These are phyloP conservation scores for Echinochloa phyllopogon DNA, from an alignment of 176 grass and related monocot genomes.

Conservation along the genomic window DNA sequence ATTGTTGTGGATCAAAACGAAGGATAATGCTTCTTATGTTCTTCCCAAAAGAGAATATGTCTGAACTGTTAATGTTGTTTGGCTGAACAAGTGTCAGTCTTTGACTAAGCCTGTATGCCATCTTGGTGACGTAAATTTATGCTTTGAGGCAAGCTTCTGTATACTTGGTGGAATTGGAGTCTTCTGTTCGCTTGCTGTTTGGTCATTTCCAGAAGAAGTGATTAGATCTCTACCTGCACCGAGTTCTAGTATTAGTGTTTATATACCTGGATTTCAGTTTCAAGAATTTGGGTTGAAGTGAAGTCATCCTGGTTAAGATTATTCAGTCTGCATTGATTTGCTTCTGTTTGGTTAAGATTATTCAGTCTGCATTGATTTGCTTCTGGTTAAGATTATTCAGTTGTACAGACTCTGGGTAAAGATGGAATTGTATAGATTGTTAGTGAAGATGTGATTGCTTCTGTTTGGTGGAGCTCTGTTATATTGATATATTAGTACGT, in stretches of 20 bases:
- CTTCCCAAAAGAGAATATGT: background rate
- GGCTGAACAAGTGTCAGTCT: background rate
- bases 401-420: no score
- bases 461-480: no score
- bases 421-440: no score
- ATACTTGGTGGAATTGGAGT: background rate
- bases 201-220: background rate
- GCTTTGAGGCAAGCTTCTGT: background rate
- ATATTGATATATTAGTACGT: no score
- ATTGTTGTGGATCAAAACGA: background rate
- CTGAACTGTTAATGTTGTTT: background rate
- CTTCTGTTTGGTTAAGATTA: no score
- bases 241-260: background rate
- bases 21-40: background rate
- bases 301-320: background rate
- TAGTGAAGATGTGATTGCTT: background rate
- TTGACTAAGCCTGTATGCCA: background rate
- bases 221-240: background rate
- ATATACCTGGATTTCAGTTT: background rate
- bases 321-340: slow-evolving; percentile 13
- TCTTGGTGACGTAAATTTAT: background rate
- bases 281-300: slow-evolving; percentile 6
- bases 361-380: no score
- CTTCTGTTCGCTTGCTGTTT: background rate
- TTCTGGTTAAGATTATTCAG: no score